Conservation (phyloP, 208 protist species). For the Novymonas esmeraldas region DNA sequence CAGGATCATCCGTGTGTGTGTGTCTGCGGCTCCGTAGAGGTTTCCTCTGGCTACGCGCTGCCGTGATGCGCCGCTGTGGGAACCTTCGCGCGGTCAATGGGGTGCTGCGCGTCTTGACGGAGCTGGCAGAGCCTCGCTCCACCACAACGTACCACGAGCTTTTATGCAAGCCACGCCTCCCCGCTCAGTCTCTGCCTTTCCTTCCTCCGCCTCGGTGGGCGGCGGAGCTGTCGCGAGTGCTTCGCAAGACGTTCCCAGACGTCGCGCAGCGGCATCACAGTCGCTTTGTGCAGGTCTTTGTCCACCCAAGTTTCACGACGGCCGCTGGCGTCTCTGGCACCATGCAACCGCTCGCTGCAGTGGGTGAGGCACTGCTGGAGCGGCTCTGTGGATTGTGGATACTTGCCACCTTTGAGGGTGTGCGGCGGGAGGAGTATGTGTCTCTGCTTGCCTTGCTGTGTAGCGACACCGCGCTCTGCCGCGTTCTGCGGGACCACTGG, state of each 20-base stretch:
- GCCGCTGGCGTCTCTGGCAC: conserved; percentile 51
- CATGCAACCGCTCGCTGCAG: conserved; percentile 57
- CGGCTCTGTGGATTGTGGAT: conserved; percentile 52
- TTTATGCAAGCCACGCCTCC: conserved; percentile 40
- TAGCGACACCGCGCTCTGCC: conserved; percentile 65
- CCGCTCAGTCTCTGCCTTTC: conserved; percentile 56
- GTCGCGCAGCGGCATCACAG: conserved; percentile 46
- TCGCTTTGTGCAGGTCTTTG: conserved; percentile 76
- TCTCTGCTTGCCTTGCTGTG: conserved; percentile 56
- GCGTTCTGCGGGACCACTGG: conserved; percentile 73
- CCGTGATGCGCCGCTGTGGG: conserved; percentile 11
- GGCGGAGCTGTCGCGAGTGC: conserved; percentile 68
- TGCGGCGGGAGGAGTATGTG: conserved; percentile 56
- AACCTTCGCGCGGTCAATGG: conserved; percentile 1
- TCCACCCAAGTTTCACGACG: conserved; percentile 86
- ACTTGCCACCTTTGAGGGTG: conserved; percentile 57
- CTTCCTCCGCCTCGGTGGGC: conserved; percentile 87
- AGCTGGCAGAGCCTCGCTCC: conserved; percentile 9
- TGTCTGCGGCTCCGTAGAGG: too few relatives aligned
- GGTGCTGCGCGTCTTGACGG: conserved; percentile 27
- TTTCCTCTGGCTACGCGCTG: too few relatives aligned
- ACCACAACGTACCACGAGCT: conserved; percentile 27
- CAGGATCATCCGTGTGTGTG: not conserved
- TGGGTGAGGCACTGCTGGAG: conserved; percentile 67
- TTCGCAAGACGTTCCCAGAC: conserved; percentile 71